These are phyloP conservation scores for Paraconiothyrium sp. DNA, from an alignment of 2,329 filamentous ascomycete species.

Conservation along the genomic window DNA sequence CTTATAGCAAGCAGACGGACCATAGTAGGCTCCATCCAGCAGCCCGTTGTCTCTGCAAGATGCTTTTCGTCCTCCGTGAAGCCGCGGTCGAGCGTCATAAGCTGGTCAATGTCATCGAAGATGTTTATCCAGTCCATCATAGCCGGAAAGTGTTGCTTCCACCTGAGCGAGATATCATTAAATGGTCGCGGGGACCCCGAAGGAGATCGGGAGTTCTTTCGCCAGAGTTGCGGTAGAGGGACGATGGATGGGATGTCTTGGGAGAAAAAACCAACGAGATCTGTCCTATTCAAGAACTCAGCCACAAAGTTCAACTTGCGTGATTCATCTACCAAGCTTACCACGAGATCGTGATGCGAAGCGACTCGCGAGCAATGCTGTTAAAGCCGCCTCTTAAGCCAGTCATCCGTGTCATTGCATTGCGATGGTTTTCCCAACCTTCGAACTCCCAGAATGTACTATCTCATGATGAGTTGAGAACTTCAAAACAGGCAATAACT, in stretches of 20 bases:
- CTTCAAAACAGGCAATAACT: conserved; percentile 1
- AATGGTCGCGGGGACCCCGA: conserved; percentile 67
- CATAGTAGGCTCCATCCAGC: conserved; percentile 42
- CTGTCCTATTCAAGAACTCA: conserved; percentile 31
- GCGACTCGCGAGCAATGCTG: conserved; percentile 30
- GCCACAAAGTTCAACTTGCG: background rate
- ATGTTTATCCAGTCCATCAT: conserved; percentile 38
- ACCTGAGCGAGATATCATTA: conserved; percentile 64
- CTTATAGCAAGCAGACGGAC: conserved; percentile 37
- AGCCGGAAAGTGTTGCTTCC: conserved; percentile 60
- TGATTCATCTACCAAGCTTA: conserved; percentile 16
- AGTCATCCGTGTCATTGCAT: conserved; percentile 35
- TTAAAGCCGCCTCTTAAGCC: conserved; percentile 35
- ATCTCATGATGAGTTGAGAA: background rate
- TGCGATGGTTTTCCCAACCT: conserved; percentile 35
- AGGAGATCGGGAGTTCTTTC: conserved; percentile 54
- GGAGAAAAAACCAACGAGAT: conserved; percentile 39
- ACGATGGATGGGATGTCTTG: conserved; percentile 40
- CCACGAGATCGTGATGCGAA: conserved; percentile 44
- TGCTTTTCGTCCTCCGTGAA: conserved; percentile 35
- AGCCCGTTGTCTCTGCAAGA: conserved; percentile 35
- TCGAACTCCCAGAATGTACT: conserved; percentile 25
- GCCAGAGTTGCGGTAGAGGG: conserved; percentile 37
- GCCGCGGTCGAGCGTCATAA: conserved; percentile 36
- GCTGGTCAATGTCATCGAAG: conserved; percentile 39